These are phyloP conservation scores for Fusarium poae DNA, from an alignment of 2,329 filamentous ascomycete genomes.

Conservation along the genomic window DNA sequence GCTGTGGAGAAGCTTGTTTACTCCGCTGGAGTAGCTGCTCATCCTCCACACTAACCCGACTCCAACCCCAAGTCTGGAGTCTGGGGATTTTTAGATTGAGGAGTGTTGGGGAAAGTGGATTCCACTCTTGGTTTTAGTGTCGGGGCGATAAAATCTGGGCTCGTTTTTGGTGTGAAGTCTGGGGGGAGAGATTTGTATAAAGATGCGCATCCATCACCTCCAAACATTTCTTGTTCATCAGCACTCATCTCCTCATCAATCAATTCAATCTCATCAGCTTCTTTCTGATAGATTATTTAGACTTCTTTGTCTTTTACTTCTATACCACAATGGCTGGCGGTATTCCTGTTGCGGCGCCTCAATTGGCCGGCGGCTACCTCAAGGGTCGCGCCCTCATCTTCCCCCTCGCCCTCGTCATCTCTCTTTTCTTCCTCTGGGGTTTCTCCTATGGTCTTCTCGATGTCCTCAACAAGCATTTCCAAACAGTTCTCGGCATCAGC, in stretches of 20 bases:
- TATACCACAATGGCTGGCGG: slow-evolving; percentile 42
- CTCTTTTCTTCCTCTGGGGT: slow-evolving; percentile 63
- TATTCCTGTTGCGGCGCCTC: slow-evolving; percentile 42
- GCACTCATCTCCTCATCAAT: slow-evolving; percentile 7
- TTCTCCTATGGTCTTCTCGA: slow-evolving; percentile 62
- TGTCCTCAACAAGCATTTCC: slow-evolving; percentile 65
- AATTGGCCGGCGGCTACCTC: slow-evolving; percentile 44
- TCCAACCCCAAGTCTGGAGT: slow-evolving; percentile 29
- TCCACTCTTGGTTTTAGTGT: slow-evolving; percentile 7
- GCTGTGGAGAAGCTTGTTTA: slow-evolving; percentile 26
- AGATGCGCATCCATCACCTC: slow-evolving; percentile 13
- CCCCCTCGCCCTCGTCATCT: slow-evolving; percentile 70
- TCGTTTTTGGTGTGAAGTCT: neutral
- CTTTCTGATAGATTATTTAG: slow-evolving; percentile 24
- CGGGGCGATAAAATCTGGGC: slow-evolving; percentile 22
- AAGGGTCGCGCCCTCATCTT: slow-evolving; percentile 58
- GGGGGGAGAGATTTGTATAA: slow-evolving; percentile 30
- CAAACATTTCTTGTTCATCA: slow-evolving; percentile 14
- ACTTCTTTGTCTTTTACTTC: slow-evolving; percentile 7
- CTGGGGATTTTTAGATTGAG: slow-evolving; percentile 7
- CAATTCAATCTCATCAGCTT: slow-evolving; percentile 10
- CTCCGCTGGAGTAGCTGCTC: neutral
- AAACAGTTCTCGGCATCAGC: slow-evolving; percentile 59
- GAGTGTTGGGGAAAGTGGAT: slow-evolving; percentile 39
- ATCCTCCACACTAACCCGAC: slow-evolving; percentile 18